phyloP scores from a whole-genome alignment of 2,329 filamentous ascomycete species.

The Alternaria metachromatica region DNA sequence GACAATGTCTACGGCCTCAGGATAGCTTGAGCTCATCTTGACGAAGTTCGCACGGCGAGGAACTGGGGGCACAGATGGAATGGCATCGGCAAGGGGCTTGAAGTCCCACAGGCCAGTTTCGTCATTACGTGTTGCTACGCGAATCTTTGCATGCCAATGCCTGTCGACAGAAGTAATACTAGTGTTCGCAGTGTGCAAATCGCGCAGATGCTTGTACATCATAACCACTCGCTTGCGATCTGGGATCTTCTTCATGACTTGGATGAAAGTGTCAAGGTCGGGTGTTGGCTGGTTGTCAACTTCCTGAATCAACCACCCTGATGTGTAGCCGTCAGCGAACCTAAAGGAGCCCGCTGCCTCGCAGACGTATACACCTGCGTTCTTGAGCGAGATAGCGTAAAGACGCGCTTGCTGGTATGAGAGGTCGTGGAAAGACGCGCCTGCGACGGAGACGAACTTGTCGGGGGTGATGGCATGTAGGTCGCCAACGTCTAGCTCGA shows the following conservation, averaged over 20 bases:
- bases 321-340: constrained; percentile 83
- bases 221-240: constrained; percentile 84
- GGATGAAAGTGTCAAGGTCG: constrained; percentile 84
- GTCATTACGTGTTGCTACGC: constrained; percentile 89
- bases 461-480: constrained; percentile 95
- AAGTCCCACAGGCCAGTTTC: constrained; percentile 94
- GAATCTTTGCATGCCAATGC: constrained; percentile 96
- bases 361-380: constrained; percentile 84
- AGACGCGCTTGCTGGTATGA: constrained; percentile 98
- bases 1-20: constrained; percentile 90
- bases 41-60: constrained; percentile 88
- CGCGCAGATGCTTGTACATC: constrained; percentile 92
- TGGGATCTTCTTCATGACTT: constrained; percentile 88
- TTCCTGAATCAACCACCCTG: constrained; percentile 91
- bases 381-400: constrained; percentile 86
- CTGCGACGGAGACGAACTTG: constrained; percentile 91
- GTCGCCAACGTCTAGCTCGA: constrained; percentile 85
- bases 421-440: constrained; percentile 91
- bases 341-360: constrained; percentile 95
- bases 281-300: constrained; percentile 92
- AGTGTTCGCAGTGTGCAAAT: constrained; percentile 93
- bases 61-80: constrained; percentile 75
- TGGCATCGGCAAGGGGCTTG: constrained; percentile 77
- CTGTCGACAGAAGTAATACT: constrained; percentile 91
- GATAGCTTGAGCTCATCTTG: constrained; percentile 84